Evolutionary conservation across 202 grass and related monocot species (phyloP).

Genomic region (Carex sylvatica): DNA sequence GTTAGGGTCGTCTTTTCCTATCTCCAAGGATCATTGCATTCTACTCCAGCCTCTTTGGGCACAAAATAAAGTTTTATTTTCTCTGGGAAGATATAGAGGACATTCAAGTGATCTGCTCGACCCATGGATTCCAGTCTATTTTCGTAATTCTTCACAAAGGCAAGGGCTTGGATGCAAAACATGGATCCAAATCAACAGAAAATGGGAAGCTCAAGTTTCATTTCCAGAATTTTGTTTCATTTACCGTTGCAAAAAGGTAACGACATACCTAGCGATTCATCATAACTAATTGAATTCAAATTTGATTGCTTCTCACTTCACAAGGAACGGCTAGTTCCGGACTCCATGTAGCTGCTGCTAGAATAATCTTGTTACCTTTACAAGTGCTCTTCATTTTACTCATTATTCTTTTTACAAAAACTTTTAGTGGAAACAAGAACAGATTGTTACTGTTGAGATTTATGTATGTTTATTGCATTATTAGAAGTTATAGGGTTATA

Average conservation of each 20-base stretch:
- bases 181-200: conserved; percentile 72
- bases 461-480: no score
- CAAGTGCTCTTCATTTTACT: not conserved
- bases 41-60: conserved; percentile 87
- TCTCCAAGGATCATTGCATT: conserved; percentile 96
- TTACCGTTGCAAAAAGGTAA: conserved; percentile 87
- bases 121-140: conserved; percentile 65
- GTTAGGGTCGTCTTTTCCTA: conserved; percentile 86
- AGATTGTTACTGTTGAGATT: no score
- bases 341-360: not conserved
- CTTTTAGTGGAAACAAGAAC: conserved; percentile 8
- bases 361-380: not conserved
- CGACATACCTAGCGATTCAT: conserved; percentile 2
- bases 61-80: conserved; percentile 94
- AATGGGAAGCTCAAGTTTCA: conserved; percentile 84
- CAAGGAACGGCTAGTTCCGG: not conserved
- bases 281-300: not conserved
- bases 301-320: not conserved
- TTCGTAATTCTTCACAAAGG: conserved; percentile 82
- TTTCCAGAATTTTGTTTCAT: conserved; percentile 88
- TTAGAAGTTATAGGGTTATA: no score
- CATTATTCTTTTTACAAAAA: not conserved
- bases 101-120: conserved; percentile 69
- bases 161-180: conserved; percentile 90
- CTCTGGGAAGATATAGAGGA: conserved; percentile 98